These are phyloP conservation scores for Crithidia brevicula DNA, from an alignment of 208 protist species.

Conservation along the genomic window DNA sequence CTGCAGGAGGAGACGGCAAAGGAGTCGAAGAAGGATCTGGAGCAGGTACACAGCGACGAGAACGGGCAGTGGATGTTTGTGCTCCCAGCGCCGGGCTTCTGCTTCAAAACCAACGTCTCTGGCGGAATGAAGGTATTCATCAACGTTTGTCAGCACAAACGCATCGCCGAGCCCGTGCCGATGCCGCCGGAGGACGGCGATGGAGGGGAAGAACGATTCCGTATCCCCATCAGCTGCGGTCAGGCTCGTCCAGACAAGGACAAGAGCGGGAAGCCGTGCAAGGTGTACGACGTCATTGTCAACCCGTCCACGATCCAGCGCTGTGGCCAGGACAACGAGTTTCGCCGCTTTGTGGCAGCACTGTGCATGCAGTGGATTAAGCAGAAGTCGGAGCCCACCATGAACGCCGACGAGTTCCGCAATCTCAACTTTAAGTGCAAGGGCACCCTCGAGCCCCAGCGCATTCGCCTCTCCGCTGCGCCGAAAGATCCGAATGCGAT, in stretches of 20 bases:
- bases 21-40: slow-evolving; percentile 65
- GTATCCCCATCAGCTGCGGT: slow-evolving; percentile 89
- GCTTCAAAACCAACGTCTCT: slow-evolving; percentile 75
- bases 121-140: slow-evolving; percentile 89
- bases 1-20: slow-evolving; percentile 67
- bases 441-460: slow-evolving; percentile 83
- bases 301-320: slow-evolving; percentile 80
- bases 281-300: slow-evolving; percentile 93
- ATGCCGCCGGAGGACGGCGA: slow-evolving; percentile 38
- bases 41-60: slow-evolving; percentile 87
- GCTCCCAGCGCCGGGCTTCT: slow-evolving; percentile 81
- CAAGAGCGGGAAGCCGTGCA: slow-evolving; percentile 85
- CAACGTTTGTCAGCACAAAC: slow-evolving; percentile 87
- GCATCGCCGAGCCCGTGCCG: slow-evolving; percentile 88
- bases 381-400: slow-evolving; percentile 89
- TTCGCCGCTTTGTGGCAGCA: slow-evolving; percentile 84
- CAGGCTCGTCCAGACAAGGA: slow-evolving; percentile 79
- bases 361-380: slow-evolving; percentile 92
- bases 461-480: slow-evolving; percentile 71
- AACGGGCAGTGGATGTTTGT: slow-evolving; percentile 92
- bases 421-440: slow-evolving; percentile 91
- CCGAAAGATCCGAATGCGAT: slow-evolving; percentile 73
- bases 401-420: slow-evolving; percentile 87
- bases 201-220: slow-evolving; percentile 64
- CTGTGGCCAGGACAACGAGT: slow-evolving; percentile 77